These are phyloP conservation scores for Fonsecaea pugnacius DNA, from an alignment of 2,329 filamentous ascomycete genomes.

Conservation along the genomic window DNA sequence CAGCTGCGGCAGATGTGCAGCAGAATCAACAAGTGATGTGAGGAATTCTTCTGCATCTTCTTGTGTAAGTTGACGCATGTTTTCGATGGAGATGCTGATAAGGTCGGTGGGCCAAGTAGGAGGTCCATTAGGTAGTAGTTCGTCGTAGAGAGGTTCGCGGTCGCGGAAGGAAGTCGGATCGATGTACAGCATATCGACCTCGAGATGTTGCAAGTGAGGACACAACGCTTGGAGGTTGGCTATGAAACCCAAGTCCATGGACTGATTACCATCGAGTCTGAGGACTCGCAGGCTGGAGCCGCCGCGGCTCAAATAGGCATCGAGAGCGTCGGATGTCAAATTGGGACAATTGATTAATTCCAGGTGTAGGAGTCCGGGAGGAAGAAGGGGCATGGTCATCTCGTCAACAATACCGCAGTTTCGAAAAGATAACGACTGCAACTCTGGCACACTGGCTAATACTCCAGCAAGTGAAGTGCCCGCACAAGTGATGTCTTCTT, in stretches of 20 bases:
- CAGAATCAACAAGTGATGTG: constrained; percentile 74
- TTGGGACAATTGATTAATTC: constrained; percentile 80
- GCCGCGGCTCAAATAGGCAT: constrained; percentile 69
- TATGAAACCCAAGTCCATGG: constrained; percentile 76
- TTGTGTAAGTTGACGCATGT: constrained; percentile 75
- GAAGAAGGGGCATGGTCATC: constrained; percentile 69
- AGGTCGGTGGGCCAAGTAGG: constrained; percentile 80
- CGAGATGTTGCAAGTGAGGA: constrained; percentile 70
- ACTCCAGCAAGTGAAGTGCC: constrained; percentile 45
- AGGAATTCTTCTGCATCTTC: constrained; percentile 77
- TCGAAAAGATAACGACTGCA: constrained; percentile 73
- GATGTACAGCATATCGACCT: constrained; percentile 79
- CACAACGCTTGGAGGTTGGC: constrained; percentile 68
- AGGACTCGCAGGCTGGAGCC: constrained; percentile 71
- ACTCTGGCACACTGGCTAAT: constrained; percentile 54
- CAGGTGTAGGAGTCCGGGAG: constrained; percentile 67
- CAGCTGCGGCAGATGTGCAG: constrained; percentile 67
- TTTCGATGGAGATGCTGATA: constrained; percentile 72
- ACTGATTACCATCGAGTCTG: constrained; percentile 76
- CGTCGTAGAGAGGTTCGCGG: constrained; percentile 73
- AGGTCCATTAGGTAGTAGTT: constrained; percentile 48
- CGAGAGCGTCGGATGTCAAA: constrained; percentile 69
- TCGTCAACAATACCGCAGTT: constrained; percentile 74
- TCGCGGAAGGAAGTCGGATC: constrained; percentile 71
- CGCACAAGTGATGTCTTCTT: constrained; percentile 21